A percentile compares a stretch with the other conserved stretches of the same genome.
These are phyloP conservation scores for Tricholoma sp. DNA, from an alignment of 768 basidiomycete species.

Conservation along the genomic window DNA sequence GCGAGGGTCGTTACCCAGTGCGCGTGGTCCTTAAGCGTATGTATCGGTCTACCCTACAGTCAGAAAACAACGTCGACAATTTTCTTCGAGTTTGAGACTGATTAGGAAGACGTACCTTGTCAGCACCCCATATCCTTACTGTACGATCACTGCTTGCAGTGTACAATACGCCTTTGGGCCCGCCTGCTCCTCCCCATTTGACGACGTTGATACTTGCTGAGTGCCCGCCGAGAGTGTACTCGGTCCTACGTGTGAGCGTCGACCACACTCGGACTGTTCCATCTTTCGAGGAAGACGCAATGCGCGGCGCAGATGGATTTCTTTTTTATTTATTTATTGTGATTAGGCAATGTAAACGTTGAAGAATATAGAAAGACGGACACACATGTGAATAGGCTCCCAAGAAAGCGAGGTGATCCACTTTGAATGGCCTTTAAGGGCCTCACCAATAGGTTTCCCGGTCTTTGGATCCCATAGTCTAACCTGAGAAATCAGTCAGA, in stretches of 20 bases:
- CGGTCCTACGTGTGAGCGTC: constrained; percentile 58
- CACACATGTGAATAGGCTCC: constrained; percentile 91
- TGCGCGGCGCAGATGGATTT: constrained; percentile 71
- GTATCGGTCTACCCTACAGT: constrained; percentile 72
- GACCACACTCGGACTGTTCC: constrained; percentile 96
- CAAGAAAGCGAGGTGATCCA: constrained; percentile 95
- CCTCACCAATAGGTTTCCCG: constrained; percentile 84
- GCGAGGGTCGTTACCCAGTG: constrained; percentile 99
- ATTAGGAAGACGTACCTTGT: constrained; percentile 38
- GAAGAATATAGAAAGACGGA: background rate
- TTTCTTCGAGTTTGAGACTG: background rate
- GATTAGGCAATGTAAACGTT: constrained; percentile 3
- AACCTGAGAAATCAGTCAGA: constrained; percentile 35
- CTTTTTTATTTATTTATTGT: constrained; percentile 30
- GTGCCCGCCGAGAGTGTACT: constrained; percentile 90
- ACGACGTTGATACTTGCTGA: constrained; percentile 93
- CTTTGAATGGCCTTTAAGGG: constrained; percentile 89
- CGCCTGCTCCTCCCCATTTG: constrained; percentile 89
- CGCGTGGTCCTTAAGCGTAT: constrained; percentile 90
- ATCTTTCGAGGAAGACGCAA: constrained; percentile 96
- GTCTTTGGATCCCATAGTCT: constrained; percentile 92
- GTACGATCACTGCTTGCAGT: constrained; percentile 94
- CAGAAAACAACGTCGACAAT: background rate
- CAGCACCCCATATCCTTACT: constrained; percentile 92
- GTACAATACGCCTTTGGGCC: constrained; percentile 70